phyloP scores from a whole-genome alignment of 768 basidiomycete genomes.

The Clitopilus hobsonii region DNA sequence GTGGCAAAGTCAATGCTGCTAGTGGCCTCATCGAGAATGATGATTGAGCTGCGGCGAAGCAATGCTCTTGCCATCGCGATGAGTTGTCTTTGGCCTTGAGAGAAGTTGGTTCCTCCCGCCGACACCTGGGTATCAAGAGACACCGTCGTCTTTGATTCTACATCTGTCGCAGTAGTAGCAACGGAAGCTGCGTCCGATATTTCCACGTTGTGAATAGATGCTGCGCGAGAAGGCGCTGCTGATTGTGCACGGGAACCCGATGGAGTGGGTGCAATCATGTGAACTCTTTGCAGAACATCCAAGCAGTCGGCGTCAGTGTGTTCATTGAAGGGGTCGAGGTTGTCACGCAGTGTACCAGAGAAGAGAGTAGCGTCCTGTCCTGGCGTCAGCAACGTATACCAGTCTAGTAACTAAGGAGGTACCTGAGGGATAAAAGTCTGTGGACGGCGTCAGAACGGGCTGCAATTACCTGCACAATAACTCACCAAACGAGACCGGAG shows the following conservation, averaged over 20 bases:
- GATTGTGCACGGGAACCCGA: conserved; percentile 44
- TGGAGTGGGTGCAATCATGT: conserved; percentile 56
- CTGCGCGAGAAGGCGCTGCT: conserved; percentile 33
- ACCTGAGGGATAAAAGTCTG: conserved; percentile 78
- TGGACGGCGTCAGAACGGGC: conserved; percentile 1
- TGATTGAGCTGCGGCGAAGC: conserved; percentile 64
- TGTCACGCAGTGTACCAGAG: conserved; percentile 74
- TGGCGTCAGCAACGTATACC: neutral
- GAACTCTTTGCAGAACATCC: conserved; percentile 79
- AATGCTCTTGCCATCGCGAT: conserved; percentile 85
- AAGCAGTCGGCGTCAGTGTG: conserved; percentile 76
- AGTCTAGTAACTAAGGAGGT: too few relatives aligned
- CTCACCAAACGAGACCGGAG: conserved; percentile 69
- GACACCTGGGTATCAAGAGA: conserved; percentile 77
- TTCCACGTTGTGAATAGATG: conserved; percentile 36
- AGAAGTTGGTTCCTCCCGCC: conserved; percentile 86
- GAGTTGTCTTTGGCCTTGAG: conserved; percentile 86
- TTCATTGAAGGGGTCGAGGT: conserved; percentile 77
- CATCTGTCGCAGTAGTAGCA: conserved; percentile 44
- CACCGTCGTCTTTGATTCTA: conserved; percentile 52
- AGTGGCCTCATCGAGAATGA: conserved; percentile 81
- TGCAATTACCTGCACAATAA: conserved; percentile 6
- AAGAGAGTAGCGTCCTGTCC: conserved; percentile 66
- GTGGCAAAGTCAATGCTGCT: conserved; percentile 86
- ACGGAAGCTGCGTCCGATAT: conserved; percentile 35